Evolutionary conservation across 129 eudicot species (phyloP), one percentile per base, ranked within the genome.

Genomic region (Lactuca sativa): DNA sequence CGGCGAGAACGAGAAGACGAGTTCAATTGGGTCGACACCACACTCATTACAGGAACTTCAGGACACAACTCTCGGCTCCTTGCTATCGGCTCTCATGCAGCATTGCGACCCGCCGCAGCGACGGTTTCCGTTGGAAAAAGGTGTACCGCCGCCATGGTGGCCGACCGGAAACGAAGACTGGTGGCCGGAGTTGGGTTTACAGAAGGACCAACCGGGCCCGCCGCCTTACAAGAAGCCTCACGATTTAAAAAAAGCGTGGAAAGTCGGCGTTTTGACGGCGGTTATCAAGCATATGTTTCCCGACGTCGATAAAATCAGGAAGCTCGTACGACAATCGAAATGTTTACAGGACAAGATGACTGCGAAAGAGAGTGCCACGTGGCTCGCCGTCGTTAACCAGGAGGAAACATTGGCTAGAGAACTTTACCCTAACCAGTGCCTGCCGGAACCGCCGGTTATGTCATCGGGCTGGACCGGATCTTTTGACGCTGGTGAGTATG

Each of bases 131-230:
- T 67, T 86, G 59, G 95, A 86, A 77, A 89, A 84, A 62, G 96
- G 95, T 10, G 78, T 86, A 9, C 81, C 96, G 0, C 96, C 96
- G 3, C 95, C 95, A 4, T 89, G 96, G 96, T 89, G 96, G 96
- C 96, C 96, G n/a, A 79, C 83, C 1, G 95, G 96, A 40, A 62
- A 62, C 4, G 96, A 89, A 60, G 96, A 86, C 6, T 89, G 93
- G 95, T 89, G 96, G 96, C 83, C 81, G 8, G 85, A 84, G 52
- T 60, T 86, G 15, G 96, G 90, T 6, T 61, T 86, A 62, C 88
- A 47, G 61, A 78, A 80, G 75, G 88, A 86, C 9, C 90, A 86
- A 36, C 36, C 51, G 0, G 80, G 82, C 2, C 86, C 88, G 0
- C 96, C 88, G 3, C 96, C 92, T 9, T 89, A 89, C 63, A 89